Base-by-base conservation (phyloP, 345 rosid genomes). In the Melaleuca quinquenervia region DNA sequence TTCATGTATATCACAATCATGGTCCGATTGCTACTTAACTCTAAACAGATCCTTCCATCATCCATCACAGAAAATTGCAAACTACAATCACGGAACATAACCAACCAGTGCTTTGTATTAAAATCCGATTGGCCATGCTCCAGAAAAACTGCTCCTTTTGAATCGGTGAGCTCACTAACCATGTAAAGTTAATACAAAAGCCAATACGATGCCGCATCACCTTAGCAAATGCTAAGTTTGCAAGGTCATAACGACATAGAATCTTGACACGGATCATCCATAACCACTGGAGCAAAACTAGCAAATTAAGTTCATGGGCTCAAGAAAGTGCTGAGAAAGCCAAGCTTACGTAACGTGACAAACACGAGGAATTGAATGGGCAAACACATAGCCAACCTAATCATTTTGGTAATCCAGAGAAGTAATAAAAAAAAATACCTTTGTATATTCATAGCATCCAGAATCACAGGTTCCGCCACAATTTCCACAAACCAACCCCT, bases 401-500 rank as follows among this genome's bases (percentile, higher is more conserved):
- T 1, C 5, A 18, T 70, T 36, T n/a, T 70, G 48, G 76, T 36
- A 5, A 36, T 70, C 41, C 27, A 26, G 12, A 44, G 11, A 27
- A 54, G 49, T 20, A 45, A 29, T 58, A 16, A 27, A 24, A 82
- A 20, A n/a, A 1, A 75, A 11, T 3, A 97, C 98, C 98, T 94
- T 92, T 55, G 86, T 87, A 87, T 89, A 85, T 84, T 94, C 93
- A 86, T 95, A 94, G 70, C 87, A 88, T 50, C 89, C 92, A 36
- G 95, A 92, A 84, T 87, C 92, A 90, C 91, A 94, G 50, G 62
- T 86, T 26, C 87, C 90, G 24, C 91, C 90, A 87, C 99, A 97
- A 85, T 82, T 88, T 51, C 91, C 89, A 82, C 99, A 94, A 24
- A 87, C 45, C 82, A 89, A 82, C 6, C 82, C 88, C 86, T 83